Evolutionary conservation across 768 basidiomycete species (phyloP), one percentile per base, ranked within the genome.

Genomic region (Harrya chromipes): DNA sequence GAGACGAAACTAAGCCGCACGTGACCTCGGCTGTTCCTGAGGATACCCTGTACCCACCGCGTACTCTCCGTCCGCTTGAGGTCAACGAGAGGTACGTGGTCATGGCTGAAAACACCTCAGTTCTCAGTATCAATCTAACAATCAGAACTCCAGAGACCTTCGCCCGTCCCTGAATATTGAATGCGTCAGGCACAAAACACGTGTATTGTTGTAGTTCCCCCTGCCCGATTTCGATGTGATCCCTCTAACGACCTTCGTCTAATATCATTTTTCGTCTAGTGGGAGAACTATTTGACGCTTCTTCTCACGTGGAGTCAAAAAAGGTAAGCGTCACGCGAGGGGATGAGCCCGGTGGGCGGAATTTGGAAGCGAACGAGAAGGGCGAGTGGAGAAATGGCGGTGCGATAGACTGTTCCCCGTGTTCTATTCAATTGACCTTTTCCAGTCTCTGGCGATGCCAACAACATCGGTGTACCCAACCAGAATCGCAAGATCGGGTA

Each of bases 181-280:
- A 7, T 33, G 6, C 16, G 6, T 33, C 33, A 33, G 13, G 35
- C 11, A 34, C 27, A 33, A 21, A 19, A 39, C 23, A 13, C 31
- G 12, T 4, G 35, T 35, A 40, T 23, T 6, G 9, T 40, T 11
- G 19, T 4, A 26, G n/a, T 8, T 6, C 16, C 14, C 33, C 33
- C 6, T 33, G 33, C 14, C 33, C 14, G 33, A 3, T 33, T 4
- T 40, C 54, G 46, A 55, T 55, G 53, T 16, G 54, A 55, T 37
- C 54, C 47, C 40, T 40, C 34, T 36, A 2, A 14, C 33, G 13
- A 16, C 13, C 23, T 24, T 26, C 12, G 7, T 24, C 23, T 8
- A 20, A 17, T 14, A 13, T 27, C 33, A n/a, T 12, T 14, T 12
- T 20, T 17, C 31, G 1, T 29, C 27, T 14, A 12, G 33, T 33